Evolutionary conservation across 495 filamentous ascomycete genomes (phyloP).

Genomic region (Friedmanniomyces endolithicus): DNA sequence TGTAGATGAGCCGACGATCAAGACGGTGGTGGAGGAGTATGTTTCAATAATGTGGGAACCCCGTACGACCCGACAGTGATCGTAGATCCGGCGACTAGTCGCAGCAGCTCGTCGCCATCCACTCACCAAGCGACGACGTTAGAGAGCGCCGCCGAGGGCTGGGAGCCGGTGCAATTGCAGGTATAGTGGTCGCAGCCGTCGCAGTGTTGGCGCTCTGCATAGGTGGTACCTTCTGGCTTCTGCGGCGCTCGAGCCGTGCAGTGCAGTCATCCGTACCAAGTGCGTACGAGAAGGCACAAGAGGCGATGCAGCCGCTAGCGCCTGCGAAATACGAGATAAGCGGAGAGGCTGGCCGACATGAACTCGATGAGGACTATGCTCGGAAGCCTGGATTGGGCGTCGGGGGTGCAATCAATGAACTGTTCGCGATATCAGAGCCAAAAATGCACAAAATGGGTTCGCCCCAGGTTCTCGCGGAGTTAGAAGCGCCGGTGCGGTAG

Average conservation of each 20-base stretch:
- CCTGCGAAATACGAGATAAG: neutral
- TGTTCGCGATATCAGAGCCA: neutral
- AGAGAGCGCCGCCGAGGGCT: neutral
- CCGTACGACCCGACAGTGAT: slow-evolving; percentile 2
- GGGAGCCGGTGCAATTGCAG: slow-evolving; percentile 18
- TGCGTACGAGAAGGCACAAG: neutral
- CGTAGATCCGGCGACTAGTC: slow-evolving; percentile 1
- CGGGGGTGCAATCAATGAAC: neutral
- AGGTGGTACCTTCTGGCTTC: neutral
- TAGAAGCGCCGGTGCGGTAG: neutral
- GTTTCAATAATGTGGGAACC: neutral
- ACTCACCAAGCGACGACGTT: slow-evolving; percentile 25
- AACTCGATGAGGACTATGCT: neutral
- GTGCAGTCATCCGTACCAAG: neutral
- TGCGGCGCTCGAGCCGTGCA: neutral
- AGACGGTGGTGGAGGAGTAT: neutral
- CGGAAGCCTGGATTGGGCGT: neutral
- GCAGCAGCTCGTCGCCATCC: slow-evolving; percentile 36
- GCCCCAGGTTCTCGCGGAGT: neutral
- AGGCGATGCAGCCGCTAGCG: neutral
- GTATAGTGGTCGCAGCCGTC: slow-evolving; percentile 34
- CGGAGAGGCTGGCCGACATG: neutral
- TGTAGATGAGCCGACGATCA: neutral
- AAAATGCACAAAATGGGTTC: neutral
- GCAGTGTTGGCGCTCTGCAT: slow-evolving; percentile 5